These are phyloP conservation scores for Pseudonitzschia multiseries DNA, from an alignment of 108 stramenopile genomes.

Conservation along the genomic window DNA sequence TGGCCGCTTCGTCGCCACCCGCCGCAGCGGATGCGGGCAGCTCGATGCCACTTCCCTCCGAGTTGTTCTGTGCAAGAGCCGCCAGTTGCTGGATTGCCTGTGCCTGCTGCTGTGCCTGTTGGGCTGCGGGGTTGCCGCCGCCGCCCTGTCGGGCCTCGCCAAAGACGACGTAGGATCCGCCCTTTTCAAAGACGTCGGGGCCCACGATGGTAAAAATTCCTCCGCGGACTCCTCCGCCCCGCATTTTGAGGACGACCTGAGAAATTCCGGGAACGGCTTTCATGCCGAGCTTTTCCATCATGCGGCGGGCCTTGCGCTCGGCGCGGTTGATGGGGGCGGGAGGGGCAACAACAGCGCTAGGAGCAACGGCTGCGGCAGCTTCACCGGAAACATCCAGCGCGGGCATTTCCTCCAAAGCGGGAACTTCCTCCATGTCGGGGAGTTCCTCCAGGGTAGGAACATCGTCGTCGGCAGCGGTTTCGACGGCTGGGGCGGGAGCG, in stretches of 20 bases:
- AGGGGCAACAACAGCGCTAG: background rate
- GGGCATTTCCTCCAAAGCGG: constrained; percentile 22
- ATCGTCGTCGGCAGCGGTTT: constrained; percentile 31
- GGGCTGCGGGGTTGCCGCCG: background rate
- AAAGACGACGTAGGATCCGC: constrained; percentile 94
- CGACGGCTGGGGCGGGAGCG: background rate
- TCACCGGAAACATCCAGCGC: background rate
- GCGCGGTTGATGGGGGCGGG: constrained; percentile 63
- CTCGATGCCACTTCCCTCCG: constrained; percentile 21
- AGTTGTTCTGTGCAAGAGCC: constrained; percentile 27
- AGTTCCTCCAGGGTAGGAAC: constrained; percentile 28
- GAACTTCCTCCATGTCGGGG: constrained; percentile 29
- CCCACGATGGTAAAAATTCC: constrained; percentile 87
- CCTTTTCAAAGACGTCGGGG: constrained; percentile 89
- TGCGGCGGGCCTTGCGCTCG: constrained; percentile 96
- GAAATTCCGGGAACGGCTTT: constrained; percentile 79
- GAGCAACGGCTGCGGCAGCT: background rate
- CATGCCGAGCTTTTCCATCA: constrained; percentile 92
- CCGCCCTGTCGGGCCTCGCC: constrained; percentile 88
- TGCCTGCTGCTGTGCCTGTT: constrained; percentile 58
- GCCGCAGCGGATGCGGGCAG: constrained; percentile 59
- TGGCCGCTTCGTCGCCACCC: constrained; percentile 20
- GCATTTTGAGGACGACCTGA: constrained; percentile 91
- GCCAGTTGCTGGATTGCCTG: constrained; percentile 61
- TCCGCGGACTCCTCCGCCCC: constrained; percentile 43